Base-by-base conservation (phyloP, 306 rosid species). In the Acmispon strigosus region DNA sequence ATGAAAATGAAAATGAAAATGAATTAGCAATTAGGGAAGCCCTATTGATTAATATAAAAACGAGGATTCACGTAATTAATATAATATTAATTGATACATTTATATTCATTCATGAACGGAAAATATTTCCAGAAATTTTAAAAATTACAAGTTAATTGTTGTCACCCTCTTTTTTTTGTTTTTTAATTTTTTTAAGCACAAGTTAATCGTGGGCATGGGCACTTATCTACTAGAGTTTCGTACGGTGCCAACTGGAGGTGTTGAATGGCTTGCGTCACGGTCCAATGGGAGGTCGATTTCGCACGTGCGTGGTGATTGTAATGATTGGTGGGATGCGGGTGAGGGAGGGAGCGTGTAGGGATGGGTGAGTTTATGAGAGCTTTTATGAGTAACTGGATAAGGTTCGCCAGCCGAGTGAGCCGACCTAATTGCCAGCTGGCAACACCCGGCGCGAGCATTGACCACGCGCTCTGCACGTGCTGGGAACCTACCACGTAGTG, bases 351-450 rank as follows among this genome's bases (percentile, higher is more conserved):
- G 0, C 0, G 3, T 0, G n/a, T 9, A 9, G 2, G 16, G 0
- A 0, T 0, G n/a, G 64, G 84, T 79, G 44, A 71, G 61, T 0
- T 39, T 79, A 79, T 8, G 5, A 4, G 0, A 10, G 19, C 65
- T 59, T 65, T 56, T 13, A 70, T 44, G 68, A 44, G 79, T 50
- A 75, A 70, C 1, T 79, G 86, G 84, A 83, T 83, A 83, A 83
- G 81, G 84, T 78, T 70, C 15, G 73, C 13, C n/a, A 78, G 70
- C 74, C 62, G 60, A 78, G 75, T 66, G 78, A 78, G 75, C 63
- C 70, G 82, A 75, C 61, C 14, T 14, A 14, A n/a, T 11, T 70
- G 81, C 74, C 84, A 83, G 86, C 79, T 66, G 84, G 84, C 84
- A 72, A 43, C 65, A 71, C 76, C 62, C 62, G 72, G 72, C 0